phyloP scores from a whole-genome alignment of 257 asterid genomes.

The Solanum bulbocastanum region DNA sequence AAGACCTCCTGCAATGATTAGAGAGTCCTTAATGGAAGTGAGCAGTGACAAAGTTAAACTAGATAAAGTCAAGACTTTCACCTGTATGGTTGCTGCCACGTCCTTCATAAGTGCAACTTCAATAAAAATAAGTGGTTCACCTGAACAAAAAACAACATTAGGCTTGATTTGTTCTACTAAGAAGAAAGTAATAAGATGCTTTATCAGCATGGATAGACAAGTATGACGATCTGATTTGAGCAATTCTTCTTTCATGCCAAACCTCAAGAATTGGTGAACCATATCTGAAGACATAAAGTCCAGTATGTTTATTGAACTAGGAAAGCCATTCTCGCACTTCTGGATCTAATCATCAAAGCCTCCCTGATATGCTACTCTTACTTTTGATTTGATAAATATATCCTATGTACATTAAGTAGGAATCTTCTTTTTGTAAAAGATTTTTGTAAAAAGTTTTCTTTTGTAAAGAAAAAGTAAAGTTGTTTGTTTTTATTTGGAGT shows the following conservation, averaged over 20 bases:
- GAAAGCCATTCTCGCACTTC: neutral
- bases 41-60: neutral
- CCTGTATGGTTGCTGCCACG: constrained; percentile 85
- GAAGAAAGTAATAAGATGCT: neutral
- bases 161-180: neutral
- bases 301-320: neutral
- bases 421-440: too few relatives aligned
- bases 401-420: too few relatives aligned
- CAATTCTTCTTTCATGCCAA: neutral
- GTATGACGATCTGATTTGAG: neutral
- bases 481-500: too few relatives aligned
- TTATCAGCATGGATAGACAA: neutral
- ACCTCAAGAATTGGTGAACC: neutral
- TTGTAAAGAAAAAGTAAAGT: too few relatives aligned
- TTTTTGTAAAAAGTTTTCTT: too few relatives aligned
- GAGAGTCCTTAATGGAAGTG: constrained; percentile 6
- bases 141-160: constrained; percentile 31
- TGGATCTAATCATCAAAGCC: neutral
- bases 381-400: neutral
- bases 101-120: constrained; percentile 91
- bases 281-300: neutral
- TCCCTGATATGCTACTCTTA: neutral
- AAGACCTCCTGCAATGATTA: constrained; percentile 64
- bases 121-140: constrained; percentile 93
- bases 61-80: constrained; percentile 10